Conservation (phyloP, 345 rosid genomes). For the Eucalyptus pumila region DNA sequence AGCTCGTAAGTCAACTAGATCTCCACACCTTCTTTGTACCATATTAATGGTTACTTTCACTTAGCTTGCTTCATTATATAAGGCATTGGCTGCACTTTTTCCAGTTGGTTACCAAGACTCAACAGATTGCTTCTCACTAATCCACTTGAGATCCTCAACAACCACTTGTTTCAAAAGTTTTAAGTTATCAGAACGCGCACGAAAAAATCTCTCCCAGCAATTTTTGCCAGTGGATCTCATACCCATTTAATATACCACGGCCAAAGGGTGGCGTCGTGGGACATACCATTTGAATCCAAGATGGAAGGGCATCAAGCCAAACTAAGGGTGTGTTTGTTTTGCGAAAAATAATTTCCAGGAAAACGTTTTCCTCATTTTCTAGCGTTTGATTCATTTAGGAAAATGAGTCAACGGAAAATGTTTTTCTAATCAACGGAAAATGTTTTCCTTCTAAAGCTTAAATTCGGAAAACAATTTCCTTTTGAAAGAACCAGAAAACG, state of each 20-base stretch:
- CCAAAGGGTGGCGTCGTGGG: not conserved
- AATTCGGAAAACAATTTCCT: no score
- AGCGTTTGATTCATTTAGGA: no score
- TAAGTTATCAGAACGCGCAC: not conserved
- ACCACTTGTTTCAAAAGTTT: not conserved
- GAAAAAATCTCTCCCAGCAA: not conserved
- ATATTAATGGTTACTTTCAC: not conserved
- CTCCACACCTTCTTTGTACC: not conserved
- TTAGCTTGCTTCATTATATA: not conserved
- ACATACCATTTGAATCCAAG: not conserved
- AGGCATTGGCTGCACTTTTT: not conserved
- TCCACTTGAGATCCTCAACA: not conserved
- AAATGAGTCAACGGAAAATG: no score
- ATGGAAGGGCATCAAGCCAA: not conserved
- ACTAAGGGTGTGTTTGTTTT: not conserved
- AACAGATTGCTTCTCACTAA: not conserved
- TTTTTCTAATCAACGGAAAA: no score
- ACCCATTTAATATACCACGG: not conserved
- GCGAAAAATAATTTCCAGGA: no score
- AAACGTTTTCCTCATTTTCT: no score
- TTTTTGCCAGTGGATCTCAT: not conserved
- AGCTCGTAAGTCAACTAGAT: not conserved
- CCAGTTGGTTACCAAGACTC: not conserved
- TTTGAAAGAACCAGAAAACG: no score
- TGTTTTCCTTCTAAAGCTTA: no score